Evolutionary conservation across 441 rosid species (phyloP).

Genomic region (Adansonia rubrostipa): DNA sequence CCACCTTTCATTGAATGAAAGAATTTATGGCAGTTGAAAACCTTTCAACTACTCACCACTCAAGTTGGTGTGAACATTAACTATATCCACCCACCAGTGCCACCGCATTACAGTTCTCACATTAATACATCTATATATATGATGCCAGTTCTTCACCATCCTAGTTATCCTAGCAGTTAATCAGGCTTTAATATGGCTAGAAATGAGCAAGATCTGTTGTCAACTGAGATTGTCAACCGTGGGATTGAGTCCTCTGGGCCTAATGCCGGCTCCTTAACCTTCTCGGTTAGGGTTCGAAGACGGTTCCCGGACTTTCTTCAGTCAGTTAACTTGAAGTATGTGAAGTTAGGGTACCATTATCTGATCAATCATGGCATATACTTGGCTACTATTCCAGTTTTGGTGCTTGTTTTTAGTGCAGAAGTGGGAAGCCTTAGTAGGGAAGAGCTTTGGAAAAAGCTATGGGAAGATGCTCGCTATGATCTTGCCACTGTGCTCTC

Average conservation of each 20-base stretch:
- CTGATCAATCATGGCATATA: constrained; percentile 86
- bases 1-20: constrained; percentile 19
- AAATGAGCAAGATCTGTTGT: constrained; percentile 73
- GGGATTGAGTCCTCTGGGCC: constrained; percentile 89
- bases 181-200: constrained; percentile 41
- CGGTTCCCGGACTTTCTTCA: constrained; percentile 90
- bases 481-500: constrained; percentile 76
- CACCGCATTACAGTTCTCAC: constrained; percentile 30
- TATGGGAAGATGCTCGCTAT: constrained; percentile 72
- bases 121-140: constrained; percentile 14
- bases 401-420: constrained; percentile 78
- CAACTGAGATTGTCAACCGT: constrained; percentile 87
- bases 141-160: background rate
- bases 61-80: constrained; percentile 66
- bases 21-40: constrained; percentile 40
- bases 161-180: background rate
- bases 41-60: constrained; percentile 54
- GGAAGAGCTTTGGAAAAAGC: constrained; percentile 80
- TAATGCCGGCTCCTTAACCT: constrained; percentile 80
- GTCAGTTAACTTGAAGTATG: constrained; percentile 88
- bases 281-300: constrained; percentile 82
- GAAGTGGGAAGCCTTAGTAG: constrained; percentile 80
- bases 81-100: constrained; percentile 43
- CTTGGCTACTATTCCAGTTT: constrained; percentile 80
- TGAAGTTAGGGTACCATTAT: constrained; percentile 88